Evolutionary conservation across 805 yeast species (phyloP).

Genomic region (Metschnikowia gelsemii): DNA sequence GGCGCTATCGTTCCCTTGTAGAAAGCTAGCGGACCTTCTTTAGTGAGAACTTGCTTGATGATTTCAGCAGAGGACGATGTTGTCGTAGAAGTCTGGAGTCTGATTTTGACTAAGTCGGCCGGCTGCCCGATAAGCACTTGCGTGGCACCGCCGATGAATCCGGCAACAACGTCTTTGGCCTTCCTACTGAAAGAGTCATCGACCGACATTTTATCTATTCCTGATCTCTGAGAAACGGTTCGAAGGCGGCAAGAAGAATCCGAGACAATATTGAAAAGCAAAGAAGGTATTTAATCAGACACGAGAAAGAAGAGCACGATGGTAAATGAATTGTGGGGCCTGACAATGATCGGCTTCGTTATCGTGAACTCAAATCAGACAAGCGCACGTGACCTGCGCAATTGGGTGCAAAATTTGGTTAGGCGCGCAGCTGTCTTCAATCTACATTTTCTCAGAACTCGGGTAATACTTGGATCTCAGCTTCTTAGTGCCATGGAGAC

Average conservation of each 20-base stretch:
- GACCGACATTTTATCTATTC: slow-evolving; percentile 19
- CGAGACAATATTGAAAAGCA: background rate
- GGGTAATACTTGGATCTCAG: too few relatives aligned
- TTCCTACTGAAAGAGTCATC: slow-evolving; percentile 40
- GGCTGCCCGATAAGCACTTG: slow-evolving; percentile 50
- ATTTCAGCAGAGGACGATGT: slow-evolving; percentile 32
- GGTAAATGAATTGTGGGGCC: too few relatives aligned
- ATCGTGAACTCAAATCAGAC: slow-evolving; percentile 13
- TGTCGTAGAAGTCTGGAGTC: slow-evolving; percentile 39
- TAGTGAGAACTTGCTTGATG: slow-evolving; percentile 36
- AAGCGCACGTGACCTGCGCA: slow-evolving; percentile 23
- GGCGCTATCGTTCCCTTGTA: slow-evolving; percentile 48
- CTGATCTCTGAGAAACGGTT: background rate
- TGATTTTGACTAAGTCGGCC: slow-evolving; percentile 43
- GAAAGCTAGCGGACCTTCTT: slow-evolving; percentile 44
- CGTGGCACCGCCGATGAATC: slow-evolving; percentile 47
- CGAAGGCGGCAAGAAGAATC: background rate
- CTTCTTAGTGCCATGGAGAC: too few relatives aligned
- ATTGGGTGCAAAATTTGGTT: slow-evolving; percentile 17
- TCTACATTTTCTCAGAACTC: too few relatives aligned
- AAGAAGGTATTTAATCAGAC: background rate
- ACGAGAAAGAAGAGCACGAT: too few relatives aligned
- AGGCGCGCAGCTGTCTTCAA: background rate
- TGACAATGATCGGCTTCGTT: slow-evolving; percentile 5
- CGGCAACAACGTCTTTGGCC: slow-evolving; percentile 43